Percentiles rank a stretch among this genome's conserved stretches.
Evolutionary conservation across 345 rosid species (phyloP).

Genomic region (Carallia pectinifolia): DNA sequence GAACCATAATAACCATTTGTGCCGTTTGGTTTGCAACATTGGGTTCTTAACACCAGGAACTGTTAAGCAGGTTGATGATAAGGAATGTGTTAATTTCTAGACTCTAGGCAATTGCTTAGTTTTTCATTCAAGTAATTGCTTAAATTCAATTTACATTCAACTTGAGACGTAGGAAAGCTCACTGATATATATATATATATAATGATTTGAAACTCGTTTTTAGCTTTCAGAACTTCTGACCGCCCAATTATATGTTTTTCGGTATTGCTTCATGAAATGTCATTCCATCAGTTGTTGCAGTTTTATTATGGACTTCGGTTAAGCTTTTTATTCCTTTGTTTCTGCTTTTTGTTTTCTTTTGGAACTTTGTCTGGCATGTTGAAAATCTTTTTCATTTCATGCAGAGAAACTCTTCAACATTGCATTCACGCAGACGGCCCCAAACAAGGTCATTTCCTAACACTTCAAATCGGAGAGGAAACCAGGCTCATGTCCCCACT

Average conservation of each 20-base stretch:
- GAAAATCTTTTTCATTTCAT: conserved; percentile 12
- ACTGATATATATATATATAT: too few relatives aligned
- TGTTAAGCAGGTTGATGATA: too few relatives aligned
- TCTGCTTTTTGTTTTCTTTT: not conserved
- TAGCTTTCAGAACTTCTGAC: not conserved
- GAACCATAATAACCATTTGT: too few relatives aligned
- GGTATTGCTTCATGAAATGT: not conserved
- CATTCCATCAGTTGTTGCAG: not conserved
- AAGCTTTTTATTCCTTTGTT: not conserved
- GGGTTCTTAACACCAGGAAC: too few relatives aligned
- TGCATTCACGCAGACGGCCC: conserved; percentile 37
- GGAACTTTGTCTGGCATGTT: not conserved
- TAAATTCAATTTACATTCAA: too few relatives aligned
- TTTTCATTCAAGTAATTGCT: too few relatives aligned
- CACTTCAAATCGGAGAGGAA: conserved; percentile 51
- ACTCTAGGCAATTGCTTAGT: too few relatives aligned
- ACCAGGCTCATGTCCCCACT: conserved; percentile 40
- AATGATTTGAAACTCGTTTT: not conserved
- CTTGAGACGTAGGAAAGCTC: too few relatives aligned
- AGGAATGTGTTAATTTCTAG: too few relatives aligned
- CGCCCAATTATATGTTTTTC: not conserved
- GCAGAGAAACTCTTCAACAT: conserved; percentile 39
- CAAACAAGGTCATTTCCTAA: conserved; percentile 35
- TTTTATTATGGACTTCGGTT: not conserved
- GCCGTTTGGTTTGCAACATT: too few relatives aligned